Conservation (phyloP, 768 basidiomycete species). For the Termitomyces heimii region DNA sequence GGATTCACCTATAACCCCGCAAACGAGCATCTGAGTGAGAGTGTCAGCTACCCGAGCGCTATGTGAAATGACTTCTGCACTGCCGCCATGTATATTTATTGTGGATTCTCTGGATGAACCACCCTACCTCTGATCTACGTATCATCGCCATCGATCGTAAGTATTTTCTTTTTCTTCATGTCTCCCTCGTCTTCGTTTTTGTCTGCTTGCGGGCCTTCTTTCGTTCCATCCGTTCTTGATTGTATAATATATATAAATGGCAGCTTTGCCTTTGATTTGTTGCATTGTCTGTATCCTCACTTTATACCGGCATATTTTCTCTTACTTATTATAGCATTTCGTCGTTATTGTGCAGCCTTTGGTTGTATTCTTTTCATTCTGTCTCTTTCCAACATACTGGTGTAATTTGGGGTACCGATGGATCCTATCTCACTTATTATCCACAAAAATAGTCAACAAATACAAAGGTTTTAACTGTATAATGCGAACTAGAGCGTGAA, state of each 20-base stretch:
- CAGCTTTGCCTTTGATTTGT: neutral
- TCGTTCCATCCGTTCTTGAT: neutral
- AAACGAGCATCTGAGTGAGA: slow-evolving; percentile 81
- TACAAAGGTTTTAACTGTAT: neutral
- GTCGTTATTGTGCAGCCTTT: neutral
- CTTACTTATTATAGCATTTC: neutral
- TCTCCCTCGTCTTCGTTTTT: neutral
- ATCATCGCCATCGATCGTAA: neutral
- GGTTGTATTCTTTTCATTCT: neutral
- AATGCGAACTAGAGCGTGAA: neutral
- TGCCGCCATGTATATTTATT: neutral
- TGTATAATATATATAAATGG: slow-evolving; percentile 4
- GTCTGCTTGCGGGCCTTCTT: neutral
- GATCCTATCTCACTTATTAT: neutral
- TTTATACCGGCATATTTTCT: neutral
- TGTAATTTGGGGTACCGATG: neutral
- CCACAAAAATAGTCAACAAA: neutral
- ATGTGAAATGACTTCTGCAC: slow-evolving; percentile 15
- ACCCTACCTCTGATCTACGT: neutral
- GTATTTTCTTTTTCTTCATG: neutral
- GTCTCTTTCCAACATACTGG: neutral
- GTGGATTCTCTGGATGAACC: neutral
- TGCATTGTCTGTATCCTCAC: slow-evolving; percentile 4
- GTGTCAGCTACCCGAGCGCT: slow-evolving; percentile 58
- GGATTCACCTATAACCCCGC: slow-evolving; percentile 88